Base-by-base conservation (phyloP, 2,329 filamentous ascomycete species). In the Sclerotinia subarctica region DNA sequence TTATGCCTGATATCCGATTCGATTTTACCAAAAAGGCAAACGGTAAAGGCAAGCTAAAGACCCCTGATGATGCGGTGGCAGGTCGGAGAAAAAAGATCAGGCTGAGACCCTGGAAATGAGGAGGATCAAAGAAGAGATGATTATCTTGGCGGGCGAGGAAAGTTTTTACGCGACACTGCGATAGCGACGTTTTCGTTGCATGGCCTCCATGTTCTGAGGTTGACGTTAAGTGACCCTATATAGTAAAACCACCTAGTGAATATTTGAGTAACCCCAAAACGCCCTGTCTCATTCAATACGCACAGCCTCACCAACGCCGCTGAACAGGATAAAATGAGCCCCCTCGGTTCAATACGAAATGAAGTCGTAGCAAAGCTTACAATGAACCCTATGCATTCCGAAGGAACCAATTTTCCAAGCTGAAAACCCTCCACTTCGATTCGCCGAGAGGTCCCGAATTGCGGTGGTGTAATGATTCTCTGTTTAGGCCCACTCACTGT, bases 221-320 rank as follows among this genome's bases (percentile, higher is more conserved):
- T 63, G 15, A 38, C 29, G 13, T 56, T 63, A 63, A 29, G n/a
- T 15, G 32, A 52, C 42, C 59, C 59, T 63, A 63, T 63, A 63
- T 63, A 63, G 59, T 62, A 51, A 63, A 51, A 51, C 6, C 46
- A 47, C 44, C 13, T 5, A 26, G n/a, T 13, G 42, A 35, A 58
- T 49, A 21, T 26, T n/a, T 49, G 8, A 10, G 26, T 49, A 57
- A 42, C 46, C 7, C 15, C 32, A 38, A 19, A 58, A 51, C 59
- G 53, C 53, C 53, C 15, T 17, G 35, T 56, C 53, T 35, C 53
- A 56, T 56, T 15, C 29, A 7, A 56, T 56, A 15, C 53, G 29
- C 53, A 56, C 29, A 56, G 59, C 59, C 59, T 63, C 59, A 24
- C 24, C 42, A 21, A 17, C 15, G 7, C 11, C n/a, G 46, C 29